These are phyloP conservation scores for Ogataea minuta DNA, from an alignment of 805 yeast genomes.

Conservation along the genomic window DNA sequence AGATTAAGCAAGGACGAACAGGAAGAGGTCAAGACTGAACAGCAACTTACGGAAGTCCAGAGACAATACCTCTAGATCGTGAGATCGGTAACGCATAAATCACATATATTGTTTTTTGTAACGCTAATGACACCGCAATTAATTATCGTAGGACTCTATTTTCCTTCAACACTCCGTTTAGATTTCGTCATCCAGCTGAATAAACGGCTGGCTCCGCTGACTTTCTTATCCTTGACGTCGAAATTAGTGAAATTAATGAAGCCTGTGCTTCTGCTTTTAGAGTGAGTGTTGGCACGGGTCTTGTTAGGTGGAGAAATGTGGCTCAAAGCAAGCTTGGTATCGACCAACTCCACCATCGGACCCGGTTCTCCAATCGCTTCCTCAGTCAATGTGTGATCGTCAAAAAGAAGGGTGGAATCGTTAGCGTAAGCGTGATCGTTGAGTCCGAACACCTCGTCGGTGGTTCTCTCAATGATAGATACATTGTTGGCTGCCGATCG, in stretches of 20 bases:
- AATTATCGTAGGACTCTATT: slow-evolving; percentile 1
- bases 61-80: slow-evolving; percentile 6
- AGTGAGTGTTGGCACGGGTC: slow-evolving; percentile 4
- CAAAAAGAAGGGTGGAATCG: slow-evolving; percentile 26
- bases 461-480: slow-evolving; percentile 29
- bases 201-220: slow-evolving; percentile 7
- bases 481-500: slow-evolving; percentile 16
- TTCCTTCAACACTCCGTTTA: slow-evolving; percentile 12
- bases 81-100: slow-evolving; percentile 1
- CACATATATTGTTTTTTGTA: slow-evolving; percentile 7
- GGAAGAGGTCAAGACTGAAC: slow-evolving; percentile 18
- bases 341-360: slow-evolving; percentile 29
- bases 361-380: slow-evolving; percentile 35
- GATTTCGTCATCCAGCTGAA: slow-evolving; percentile 21
- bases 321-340: slow-evolving; percentile 9
- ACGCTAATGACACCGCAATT: slow-evolving; percentile 8
- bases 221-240: slow-evolving; percentile 1
- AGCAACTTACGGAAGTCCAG: slow-evolving; percentile 6
- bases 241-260: slow-evolving; percentile 4
- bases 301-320: slow-evolving; percentile 3
- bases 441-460: slow-evolving; percentile 28
- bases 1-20: slow-evolving; percentile 29
- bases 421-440: slow-evolving; percentile 11
- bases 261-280: slow-evolving; percentile 18
- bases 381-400: slow-evolving; percentile 29